These are phyloP conservation scores for Cystofilobasidium bisporidii DNA, from an alignment of 768 basidiomycete species.

Conservation along the genomic window DNA sequence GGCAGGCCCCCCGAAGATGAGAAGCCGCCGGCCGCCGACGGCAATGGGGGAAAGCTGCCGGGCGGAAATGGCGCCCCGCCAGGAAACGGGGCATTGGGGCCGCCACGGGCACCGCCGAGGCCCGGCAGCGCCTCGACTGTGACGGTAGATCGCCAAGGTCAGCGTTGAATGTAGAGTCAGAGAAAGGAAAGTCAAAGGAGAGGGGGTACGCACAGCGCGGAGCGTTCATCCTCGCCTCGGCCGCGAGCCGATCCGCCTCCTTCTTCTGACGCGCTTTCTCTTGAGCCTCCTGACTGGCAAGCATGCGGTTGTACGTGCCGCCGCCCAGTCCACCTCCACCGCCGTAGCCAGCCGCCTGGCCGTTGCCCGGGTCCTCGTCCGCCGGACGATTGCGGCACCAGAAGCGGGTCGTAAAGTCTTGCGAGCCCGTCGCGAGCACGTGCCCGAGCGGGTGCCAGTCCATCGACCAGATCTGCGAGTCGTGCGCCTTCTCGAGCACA, in stretches of 20 bases:
- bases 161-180: background rate
- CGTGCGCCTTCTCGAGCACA: slow-evolving; percentile 89
- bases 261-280: background rate
- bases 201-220: slow-evolving; percentile 7
- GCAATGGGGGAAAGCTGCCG: background rate
- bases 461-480: slow-evolving; percentile 93
- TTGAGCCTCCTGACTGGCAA: slow-evolving; percentile 5
- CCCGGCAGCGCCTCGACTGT: slow-evolving; percentile 6
- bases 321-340: slow-evolving; percentile 26
- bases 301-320: slow-evolving; percentile 22
- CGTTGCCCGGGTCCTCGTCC: slow-evolving; percentile 24
- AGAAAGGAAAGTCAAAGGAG: background rate
- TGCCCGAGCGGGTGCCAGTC: slow-evolving; percentile 94
- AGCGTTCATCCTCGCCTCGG: background rate
- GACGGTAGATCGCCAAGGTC: background rate
- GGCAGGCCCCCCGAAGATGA: background rate
- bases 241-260: slow-evolving; percentile 1
- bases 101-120: background rate
- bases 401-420: slow-evolving; percentile 98
- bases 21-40: no score
- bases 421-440: slow-evolving; percentile 84
- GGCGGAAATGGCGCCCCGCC: background rate
- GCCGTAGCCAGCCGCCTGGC: slow-evolving; percentile 23
- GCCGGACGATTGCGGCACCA: slow-evolving; percentile 48
- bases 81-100: background rate